Evolutionary conservation across 1,284 basidiomycete species (phyloP).

Genomic region (Violaceomyces palustris): DNA sequence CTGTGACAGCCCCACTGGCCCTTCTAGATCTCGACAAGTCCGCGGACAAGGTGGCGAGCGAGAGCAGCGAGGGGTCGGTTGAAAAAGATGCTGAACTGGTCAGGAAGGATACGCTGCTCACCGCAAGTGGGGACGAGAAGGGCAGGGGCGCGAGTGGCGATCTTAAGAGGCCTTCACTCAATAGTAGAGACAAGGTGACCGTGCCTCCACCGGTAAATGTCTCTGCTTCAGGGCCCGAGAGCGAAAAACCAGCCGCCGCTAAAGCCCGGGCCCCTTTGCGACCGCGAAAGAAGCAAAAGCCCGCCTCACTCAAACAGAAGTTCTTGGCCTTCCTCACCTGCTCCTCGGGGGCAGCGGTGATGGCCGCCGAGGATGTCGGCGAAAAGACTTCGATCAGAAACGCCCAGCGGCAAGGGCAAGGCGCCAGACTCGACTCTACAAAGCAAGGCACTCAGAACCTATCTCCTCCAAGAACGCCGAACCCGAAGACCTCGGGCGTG

Average conservation of each 20-base stretch:
- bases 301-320: slow-evolving; percentile 9
- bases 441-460: no score
- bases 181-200: no score
- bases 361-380: slow-evolving; percentile 19
- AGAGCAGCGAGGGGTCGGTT: slow-evolving; percentile 16
- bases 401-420: background rate
- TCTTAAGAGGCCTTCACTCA: no score
- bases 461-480: no score
- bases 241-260: slow-evolving; percentile 11
- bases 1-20: background rate
- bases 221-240: no score
- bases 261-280: slow-evolving; percentile 2
- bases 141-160: no score
- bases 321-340: slow-evolving; percentile 36
- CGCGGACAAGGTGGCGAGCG: background rate
- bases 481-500: no score
- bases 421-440: background rate
- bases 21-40: background rate
- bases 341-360: slow-evolving; percentile 10
- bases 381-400: no score
- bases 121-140: no score
- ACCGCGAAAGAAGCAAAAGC: slow-evolving; percentile 2
- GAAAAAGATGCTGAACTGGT: slow-evolving; percentile 24
- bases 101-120: no score
- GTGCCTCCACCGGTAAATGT: no score